Conservation (phyloP, 2,329 filamentous ascomycete genomes). For the Fusarium cyanostomum region DNA sequence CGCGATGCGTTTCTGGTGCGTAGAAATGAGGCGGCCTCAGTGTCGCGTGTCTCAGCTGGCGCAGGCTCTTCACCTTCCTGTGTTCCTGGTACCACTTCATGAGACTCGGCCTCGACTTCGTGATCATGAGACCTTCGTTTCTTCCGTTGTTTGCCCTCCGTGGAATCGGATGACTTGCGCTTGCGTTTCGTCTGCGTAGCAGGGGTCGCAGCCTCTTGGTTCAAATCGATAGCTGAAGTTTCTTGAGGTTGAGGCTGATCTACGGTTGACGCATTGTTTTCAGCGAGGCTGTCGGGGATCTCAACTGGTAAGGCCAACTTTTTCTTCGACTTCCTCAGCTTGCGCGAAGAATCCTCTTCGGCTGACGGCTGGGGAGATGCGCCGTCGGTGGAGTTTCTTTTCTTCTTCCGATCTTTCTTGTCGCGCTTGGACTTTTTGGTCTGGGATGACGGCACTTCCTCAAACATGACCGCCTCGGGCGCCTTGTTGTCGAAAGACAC, state of each 20-base stretch:
- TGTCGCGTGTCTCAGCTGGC: slow-evolving; percentile 5
- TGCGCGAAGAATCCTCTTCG: slow-evolving; percentile 34
- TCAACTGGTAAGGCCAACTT: slow-evolving; percentile 30
- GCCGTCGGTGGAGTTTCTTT: slow-evolving; percentile 21
- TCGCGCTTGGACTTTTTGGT: slow-evolving; percentile 46
- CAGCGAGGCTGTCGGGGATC: slow-evolving; percentile 33
- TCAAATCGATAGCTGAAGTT: slow-evolving; percentile 16
- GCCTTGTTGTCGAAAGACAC: slow-evolving; percentile 32
- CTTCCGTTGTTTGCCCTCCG: slow-evolving; percentile 47
- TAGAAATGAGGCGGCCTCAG: slow-evolving; percentile 24
- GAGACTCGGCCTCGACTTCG: slow-evolving; percentile 24
- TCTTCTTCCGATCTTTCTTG: slow-evolving; percentile 46
- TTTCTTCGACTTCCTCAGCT: slow-evolving; percentile 43
- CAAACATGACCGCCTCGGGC: slow-evolving; percentile 46
- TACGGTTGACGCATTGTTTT: slow-evolving; percentile 7
- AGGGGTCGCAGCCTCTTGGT: slow-evolving; percentile 30
- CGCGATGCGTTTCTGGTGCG: slow-evolving; percentile 22
- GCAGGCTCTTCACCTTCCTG: slow-evolving; percentile 32
- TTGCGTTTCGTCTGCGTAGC: slow-evolving; percentile 46
- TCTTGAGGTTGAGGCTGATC: slow-evolving; percentile 20
- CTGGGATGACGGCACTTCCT: slow-evolving; percentile 31
- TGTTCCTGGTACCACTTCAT: slow-evolving; percentile 35
- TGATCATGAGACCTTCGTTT: slow-evolving; percentile 45
- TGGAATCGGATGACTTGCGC: slow-evolving; percentile 45
- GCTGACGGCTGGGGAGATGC: slow-evolving; percentile 24